phyloP scores from a whole-genome alignment of 495 filamentous ascomycete species.

The Penicillium nucicola region DNA sequence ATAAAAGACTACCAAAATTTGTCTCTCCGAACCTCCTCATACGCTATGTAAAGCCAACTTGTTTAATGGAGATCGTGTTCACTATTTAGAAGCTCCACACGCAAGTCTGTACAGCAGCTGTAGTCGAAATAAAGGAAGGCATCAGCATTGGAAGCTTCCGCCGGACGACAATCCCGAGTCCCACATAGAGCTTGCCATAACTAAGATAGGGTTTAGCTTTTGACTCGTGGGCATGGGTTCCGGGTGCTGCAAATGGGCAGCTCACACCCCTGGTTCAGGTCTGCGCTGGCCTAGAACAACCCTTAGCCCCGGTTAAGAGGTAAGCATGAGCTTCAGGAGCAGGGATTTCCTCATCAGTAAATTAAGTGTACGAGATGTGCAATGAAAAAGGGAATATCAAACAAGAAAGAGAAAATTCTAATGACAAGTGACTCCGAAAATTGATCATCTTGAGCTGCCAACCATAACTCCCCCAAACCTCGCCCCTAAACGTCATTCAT shows the following conservation, averaged over 20 bases:
- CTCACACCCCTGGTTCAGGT: slow-evolving; percentile 3
- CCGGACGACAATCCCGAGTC: slow-evolving; percentile 3
- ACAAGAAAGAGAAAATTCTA: slow-evolving; percentile 1
- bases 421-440: background rate
- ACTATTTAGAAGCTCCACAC: too few relatives aligned
- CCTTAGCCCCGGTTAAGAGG: too few relatives aligned
- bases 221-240: slow-evolving; percentile 22
- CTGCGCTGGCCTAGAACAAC: background rate
- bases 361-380: background rate
- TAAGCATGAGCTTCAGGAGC: too few relatives aligned
- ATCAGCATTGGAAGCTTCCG: background rate
- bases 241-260: background rate
- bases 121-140: background rate
- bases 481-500: background rate
- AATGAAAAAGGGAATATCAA: background rate
- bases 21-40: too few relatives aligned
- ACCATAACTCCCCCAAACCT: background rate
- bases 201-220: background rate
- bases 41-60: too few relatives aligned
- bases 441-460: background rate
- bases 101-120: background rate
- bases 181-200: background rate
- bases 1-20: too few relatives aligned
- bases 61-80: too few relatives aligned
- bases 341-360: too few relatives aligned